Evolutionary conservation across 208 protist species (phyloP).

Genomic region (Trichomonas gallinae): DNA sequence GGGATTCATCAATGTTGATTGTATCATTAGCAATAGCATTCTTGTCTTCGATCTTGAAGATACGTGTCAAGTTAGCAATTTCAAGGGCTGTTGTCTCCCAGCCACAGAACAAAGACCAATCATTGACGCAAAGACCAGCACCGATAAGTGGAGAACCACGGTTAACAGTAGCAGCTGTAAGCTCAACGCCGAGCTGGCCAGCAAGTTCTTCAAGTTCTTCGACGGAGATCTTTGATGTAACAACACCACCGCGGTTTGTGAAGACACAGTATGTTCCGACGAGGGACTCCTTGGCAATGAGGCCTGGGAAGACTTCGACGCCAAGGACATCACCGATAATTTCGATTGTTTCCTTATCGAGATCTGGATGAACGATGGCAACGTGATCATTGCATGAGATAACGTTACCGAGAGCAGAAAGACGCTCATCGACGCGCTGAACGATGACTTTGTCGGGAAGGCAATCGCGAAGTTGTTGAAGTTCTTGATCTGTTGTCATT

Average conservation of each 20-base stretch:
- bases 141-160: constrained; percentile 74
- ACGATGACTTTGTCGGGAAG: constrained; percentile 79
- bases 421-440: constrained; percentile 34
- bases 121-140: constrained; percentile 42
- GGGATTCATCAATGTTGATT: constrained; percentile 14
- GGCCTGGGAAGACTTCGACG: constrained; percentile 81
- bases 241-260: constrained; percentile 92
- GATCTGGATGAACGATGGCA: constrained; percentile 94
- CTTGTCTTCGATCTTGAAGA: constrained; percentile 14
- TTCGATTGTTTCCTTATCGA: constrained; percentile 96
- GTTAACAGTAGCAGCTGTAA: constrained; percentile 98
- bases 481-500: constrained; percentile 94
- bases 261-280: constrained; percentile 92
- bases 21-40: neutral
- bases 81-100: constrained; percentile 25
- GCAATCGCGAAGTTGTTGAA: constrained; percentile 96
- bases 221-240: constrained; percentile 61
- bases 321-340: constrained; percentile 92
- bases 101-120: constrained; percentile 26
- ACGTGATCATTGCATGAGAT: constrained; percentile 99
- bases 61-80: constrained; percentile 17
- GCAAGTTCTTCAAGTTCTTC: constrained; percentile 30
- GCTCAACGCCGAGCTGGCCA: constrained; percentile 62
- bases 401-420: constrained; percentile 83
- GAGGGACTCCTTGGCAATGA: constrained; percentile 87